Percentiles rank a stretch among this genome's conserved stretches.
Evolutionary conservation across 331 rosid species (phyloP).

Genomic region (Malus hybrid): DNA sequence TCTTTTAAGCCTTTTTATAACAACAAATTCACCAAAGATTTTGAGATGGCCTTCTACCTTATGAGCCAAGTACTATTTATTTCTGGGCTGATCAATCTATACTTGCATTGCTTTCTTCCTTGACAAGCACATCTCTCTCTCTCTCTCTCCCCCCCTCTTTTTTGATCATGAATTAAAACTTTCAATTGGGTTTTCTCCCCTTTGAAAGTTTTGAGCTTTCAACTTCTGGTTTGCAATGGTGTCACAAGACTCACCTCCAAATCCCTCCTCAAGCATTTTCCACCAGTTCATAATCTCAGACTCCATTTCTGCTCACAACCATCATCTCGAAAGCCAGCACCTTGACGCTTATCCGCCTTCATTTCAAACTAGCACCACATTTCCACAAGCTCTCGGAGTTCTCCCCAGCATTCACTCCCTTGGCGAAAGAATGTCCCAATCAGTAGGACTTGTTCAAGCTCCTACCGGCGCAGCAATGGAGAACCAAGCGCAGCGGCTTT

Average conservation of each 20-base stretch:
- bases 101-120: neutral
- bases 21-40: conserved; percentile 25
- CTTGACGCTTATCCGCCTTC: conserved; percentile 44
- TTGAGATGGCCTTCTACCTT: conserved; percentile 31
- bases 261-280: conserved; percentile 23
- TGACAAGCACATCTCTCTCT: neutral
- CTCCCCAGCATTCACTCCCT: conserved; percentile 49
- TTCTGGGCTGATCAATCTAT: neutral
- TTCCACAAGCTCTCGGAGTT: conserved; percentile 28
- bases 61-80: conserved; percentile 11
- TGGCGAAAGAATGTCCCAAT: conserved; percentile 45
- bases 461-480: conserved; percentile 49
- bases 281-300: conserved; percentile 46
- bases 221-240: conserved; percentile 12
- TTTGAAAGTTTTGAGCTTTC: neutral
- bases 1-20: neutral
- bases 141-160: neutral
- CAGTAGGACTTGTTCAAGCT: conserved; percentile 44
- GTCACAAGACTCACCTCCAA: conserved; percentile 36
- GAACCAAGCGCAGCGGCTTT: conserved; percentile 45
- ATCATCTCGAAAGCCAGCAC: conserved; percentile 50
- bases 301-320: conserved; percentile 45
- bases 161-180: neutral
- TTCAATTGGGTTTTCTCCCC: neutral
- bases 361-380: conserved; percentile 21